Conservation (phyloP, 1,139 yeast species). For the Suhomyces maxii region DNA sequence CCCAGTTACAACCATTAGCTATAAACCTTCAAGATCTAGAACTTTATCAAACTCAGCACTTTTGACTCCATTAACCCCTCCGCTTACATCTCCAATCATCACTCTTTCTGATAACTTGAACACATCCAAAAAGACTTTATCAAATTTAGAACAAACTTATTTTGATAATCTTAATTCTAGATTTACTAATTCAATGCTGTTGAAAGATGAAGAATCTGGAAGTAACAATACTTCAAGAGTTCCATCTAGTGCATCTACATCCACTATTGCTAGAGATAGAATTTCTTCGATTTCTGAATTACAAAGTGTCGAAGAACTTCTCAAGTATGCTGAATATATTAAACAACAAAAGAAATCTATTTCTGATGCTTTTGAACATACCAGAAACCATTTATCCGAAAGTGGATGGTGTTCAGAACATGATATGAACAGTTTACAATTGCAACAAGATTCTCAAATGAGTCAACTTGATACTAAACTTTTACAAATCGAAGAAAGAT, state of each 20-base stretch:
- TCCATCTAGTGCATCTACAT: not conserved
- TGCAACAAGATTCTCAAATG: slow-evolving; percentile 35
- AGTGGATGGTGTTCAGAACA: slow-evolving; percentile 50
- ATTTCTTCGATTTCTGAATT: slow-evolving; percentile 26
- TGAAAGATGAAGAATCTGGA: not conserved
- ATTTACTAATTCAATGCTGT: slow-evolving; percentile 6
- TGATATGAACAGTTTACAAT: slow-evolving; percentile 42
- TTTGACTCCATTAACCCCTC: slow-evolving; percentile 34
- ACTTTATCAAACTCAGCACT: slow-evolving; percentile 14
- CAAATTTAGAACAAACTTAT: slow-evolving; percentile 38
- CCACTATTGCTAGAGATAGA: slow-evolving; percentile 5
- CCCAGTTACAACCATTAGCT: slow-evolving; percentile 2
- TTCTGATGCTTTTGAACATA: slow-evolving; percentile 36
- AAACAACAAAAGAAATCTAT: slow-evolving; percentile 32
- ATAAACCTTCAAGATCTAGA: slow-evolving; percentile 12
- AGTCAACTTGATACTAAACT: slow-evolving; percentile 37
- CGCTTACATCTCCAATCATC: slow-evolving; percentile 40
- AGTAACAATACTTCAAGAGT: not conserved
- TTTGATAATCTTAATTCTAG: slow-evolving; percentile 27
- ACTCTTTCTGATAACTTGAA: slow-evolving; percentile 41
- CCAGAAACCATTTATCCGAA: slow-evolving; percentile 34
- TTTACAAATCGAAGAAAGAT: slow-evolving; percentile 31
- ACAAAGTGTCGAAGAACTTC: slow-evolving; percentile 30
- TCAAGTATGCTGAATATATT: slow-evolving; percentile 33
- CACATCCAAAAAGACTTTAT: slow-evolving; percentile 29